These are phyloP conservation scores for Teunomyces barrocoloradensis DNA, from an alignment of 805 yeast species.

Conservation along the genomic window DNA sequence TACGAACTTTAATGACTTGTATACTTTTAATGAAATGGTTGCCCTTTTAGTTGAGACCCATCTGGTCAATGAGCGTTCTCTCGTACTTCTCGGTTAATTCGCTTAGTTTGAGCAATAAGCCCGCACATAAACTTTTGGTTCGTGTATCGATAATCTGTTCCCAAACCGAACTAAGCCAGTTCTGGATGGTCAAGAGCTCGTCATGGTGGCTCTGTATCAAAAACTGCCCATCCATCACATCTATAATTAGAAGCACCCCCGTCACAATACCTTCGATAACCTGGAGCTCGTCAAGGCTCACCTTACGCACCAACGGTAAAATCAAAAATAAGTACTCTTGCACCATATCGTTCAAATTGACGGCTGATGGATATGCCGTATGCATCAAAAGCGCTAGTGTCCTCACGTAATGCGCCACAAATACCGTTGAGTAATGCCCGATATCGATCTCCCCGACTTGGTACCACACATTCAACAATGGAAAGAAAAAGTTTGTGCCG, in stretches of 20 bases:
- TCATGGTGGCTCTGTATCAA: constrained; percentile 20
- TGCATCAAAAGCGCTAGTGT: constrained; percentile 57
- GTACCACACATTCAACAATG: constrained; percentile 53
- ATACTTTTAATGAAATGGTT: neutral
- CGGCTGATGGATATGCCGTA: constrained; percentile 54
- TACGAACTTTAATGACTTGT: neutral
- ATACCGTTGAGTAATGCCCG: constrained; percentile 53
- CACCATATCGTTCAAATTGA: constrained; percentile 55
- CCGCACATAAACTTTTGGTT: constrained; percentile 40
- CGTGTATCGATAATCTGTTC: constrained; percentile 35
- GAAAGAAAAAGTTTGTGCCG: constrained; percentile 48
- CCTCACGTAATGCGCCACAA: constrained; percentile 57
- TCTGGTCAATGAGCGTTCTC: constrained; percentile 28
- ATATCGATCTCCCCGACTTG: constrained; percentile 43
- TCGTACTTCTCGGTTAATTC: constrained; percentile 24
- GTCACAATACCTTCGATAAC: constrained; percentile 39
- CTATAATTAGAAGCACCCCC: constrained; percentile 34
- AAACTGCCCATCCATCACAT: constrained; percentile 28
- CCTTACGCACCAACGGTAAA: constrained; percentile 17
- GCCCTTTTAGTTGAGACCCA: constrained; percentile 5
- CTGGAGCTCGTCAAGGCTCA: constrained; percentile 28
- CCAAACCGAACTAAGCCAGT: constrained; percentile 30
- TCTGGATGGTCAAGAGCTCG: constrained; percentile 20
- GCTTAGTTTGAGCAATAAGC: constrained; percentile 31
- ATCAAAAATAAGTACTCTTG: constrained; percentile 46